phyloP scores from a whole-genome alignment of 1,284 basidiomycete species.

The Takashimella tepidaria region DNA sequence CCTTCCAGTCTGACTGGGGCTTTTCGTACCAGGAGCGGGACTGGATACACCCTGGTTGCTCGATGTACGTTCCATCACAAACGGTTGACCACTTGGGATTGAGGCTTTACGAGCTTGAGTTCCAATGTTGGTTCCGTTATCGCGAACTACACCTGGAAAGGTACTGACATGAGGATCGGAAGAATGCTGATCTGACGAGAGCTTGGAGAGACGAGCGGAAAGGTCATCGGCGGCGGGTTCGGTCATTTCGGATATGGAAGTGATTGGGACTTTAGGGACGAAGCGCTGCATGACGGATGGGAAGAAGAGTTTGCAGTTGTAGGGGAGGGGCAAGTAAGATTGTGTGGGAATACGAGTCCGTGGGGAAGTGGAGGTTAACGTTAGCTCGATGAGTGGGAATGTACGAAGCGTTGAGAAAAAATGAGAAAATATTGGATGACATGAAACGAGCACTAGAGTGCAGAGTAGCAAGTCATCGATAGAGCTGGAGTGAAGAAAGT shows the following conservation, averaged over 20 bases:
- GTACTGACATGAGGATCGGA: neutral
- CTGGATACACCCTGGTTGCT: neutral
- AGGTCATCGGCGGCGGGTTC: slow-evolving; percentile 8
- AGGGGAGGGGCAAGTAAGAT: neutral
- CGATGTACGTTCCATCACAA: slow-evolving; percentile 7
- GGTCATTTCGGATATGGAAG: slow-evolving; percentile 14
- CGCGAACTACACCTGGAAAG: slow-evolving; percentile 15
- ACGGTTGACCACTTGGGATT: slow-evolving; percentile 8
- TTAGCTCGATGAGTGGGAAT: too few species aligned
- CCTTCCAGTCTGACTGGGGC: slow-evolving; percentile 5
- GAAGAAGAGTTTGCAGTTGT: neutral
- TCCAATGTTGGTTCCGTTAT: slow-evolving; percentile 45
- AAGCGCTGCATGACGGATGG: slow-evolving; percentile 6
- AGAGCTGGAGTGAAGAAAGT: too few species aligned
- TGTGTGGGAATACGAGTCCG: too few species aligned
- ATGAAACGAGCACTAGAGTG: too few species aligned
- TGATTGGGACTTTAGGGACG: slow-evolving; percentile 2
- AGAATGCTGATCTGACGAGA: slow-evolving; percentile 8
- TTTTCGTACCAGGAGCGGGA: neutral
- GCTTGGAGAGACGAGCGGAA: slow-evolving; percentile 7
- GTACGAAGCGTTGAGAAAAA: too few species aligned
- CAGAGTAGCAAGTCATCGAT: too few species aligned
- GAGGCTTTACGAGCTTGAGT: slow-evolving; percentile 31
- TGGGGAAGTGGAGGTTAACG: too few species aligned
- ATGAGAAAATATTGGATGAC: too few species aligned